Percentiles rank a stretch among this genome's conserved stretches.
Evolutionary conservation across 371 early-diverging fungal genomes (phyloP).

Genomic region (Phascolomyces articulosus): DNA sequence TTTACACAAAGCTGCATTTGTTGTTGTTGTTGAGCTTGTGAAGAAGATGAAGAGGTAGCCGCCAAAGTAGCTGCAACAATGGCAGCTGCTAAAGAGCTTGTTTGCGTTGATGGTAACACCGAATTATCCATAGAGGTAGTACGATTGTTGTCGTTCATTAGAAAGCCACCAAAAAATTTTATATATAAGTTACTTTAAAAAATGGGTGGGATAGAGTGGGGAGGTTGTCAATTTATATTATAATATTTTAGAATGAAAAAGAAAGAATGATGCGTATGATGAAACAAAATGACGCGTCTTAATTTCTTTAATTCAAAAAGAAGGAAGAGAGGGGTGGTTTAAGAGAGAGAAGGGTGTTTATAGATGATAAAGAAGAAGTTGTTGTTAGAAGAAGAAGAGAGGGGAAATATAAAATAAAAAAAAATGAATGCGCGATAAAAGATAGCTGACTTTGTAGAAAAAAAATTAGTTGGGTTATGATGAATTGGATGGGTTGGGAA

Average conservation of each 20-base stretch:
- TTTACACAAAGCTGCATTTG: slow-evolving; percentile 27
- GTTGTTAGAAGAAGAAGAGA: slow-evolving; percentile 3
- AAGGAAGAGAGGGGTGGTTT: neutral
- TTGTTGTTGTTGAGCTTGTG: slow-evolving; percentile 5
- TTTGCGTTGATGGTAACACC: slow-evolving; percentile 2
- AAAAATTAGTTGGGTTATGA: slow-evolving; percentile 12
- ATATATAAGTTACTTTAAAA: no score
- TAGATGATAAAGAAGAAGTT: neutral
- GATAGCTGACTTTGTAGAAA: slow-evolving; percentile 9
- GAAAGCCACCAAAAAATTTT: neutral
- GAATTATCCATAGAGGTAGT: neutral
- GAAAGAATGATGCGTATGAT: slow-evolving; percentile 5
- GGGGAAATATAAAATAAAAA: slow-evolving; percentile 3
- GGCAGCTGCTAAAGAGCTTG: slow-evolving; percentile 6
- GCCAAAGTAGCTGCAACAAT: slow-evolving; percentile 13
- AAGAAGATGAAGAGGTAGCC: slow-evolving; percentile 5
- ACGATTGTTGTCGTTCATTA: slow-evolving; percentile 10
- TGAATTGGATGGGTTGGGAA: slow-evolving; percentile 6
- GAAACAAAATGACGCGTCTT: slow-evolving; percentile 8
- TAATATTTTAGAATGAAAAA: neutral
- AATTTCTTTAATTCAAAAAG: neutral
- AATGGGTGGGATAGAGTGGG: slow-evolving; percentile 2
- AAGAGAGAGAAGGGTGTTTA: no score
- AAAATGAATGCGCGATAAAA: neutral
- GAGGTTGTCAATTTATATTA: neutral